Base-by-base conservation (phyloP, 495 filamentous ascomycete species). In the Bryoglossum gracile region DNA sequence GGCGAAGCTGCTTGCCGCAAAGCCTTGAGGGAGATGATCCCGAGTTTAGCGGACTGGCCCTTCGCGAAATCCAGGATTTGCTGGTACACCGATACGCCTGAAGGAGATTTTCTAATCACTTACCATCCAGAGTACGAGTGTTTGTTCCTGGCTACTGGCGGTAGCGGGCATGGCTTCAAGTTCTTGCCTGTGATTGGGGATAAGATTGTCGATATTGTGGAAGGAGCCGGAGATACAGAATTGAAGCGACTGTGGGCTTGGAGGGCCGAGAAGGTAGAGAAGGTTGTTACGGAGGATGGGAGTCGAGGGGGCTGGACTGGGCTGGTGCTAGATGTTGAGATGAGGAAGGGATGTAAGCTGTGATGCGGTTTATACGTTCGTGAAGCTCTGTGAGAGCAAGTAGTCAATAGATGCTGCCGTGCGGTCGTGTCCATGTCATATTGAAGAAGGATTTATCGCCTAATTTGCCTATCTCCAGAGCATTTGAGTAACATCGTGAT, bases 1-100 rank as follows among this genome's bases (percentile, higher is more conserved):
- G 86, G 74, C 10, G 73, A 81, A 41, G 53, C 65, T 8, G 79
- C 75, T 3, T 80, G 83, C 48, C 77, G 84, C 9, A 54, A 66
- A 1, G 82, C 80, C 11, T 63, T 94, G 16, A 59, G 63, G 8
- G 69, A 79, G 47, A 73, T 86, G 58, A 65, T 87, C 3, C 51
- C 52, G 4, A 22, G 17, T 23, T 68, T 92, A 11, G 68, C 61
- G 18, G 71, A 81, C 21, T 64, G 89, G 25, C 76, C 80, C 0
- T 95, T 89, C 57, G 60, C 66, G 28, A 63, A 68, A 11, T 87
- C 82, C n/a, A 71, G 87, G 14, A 66, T 96, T 34, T 98, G 90
- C 63, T 94, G 87, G 87, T 95, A 96, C 54, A 81, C 76, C 5
- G 89, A 94, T 69, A 94, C 87, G 11, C 74, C 85, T 6, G 79